A percentile compares a stretch with the other conserved stretches of the same genome.
phyloP scores from a whole-genome alignment of 2,329 filamentous ascomycete genomes.

The Trichoderma cornu-damae region DNA sequence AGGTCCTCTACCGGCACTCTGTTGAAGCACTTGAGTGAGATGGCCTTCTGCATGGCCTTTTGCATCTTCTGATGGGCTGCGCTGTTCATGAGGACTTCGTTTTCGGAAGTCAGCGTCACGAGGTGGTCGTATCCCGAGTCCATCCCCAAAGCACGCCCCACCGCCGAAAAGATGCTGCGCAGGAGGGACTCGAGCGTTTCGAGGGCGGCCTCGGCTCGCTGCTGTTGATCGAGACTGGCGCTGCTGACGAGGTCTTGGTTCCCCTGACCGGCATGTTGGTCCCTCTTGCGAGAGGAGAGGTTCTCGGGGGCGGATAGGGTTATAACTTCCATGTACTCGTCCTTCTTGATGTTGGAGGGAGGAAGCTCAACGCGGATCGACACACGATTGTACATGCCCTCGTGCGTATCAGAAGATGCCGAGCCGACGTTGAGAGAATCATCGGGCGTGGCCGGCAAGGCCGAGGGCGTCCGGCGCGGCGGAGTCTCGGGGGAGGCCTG shows the following conservation, averaged over 20 bases:
- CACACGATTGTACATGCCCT: conserved; percentile 20
- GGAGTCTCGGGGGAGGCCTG: conserved; percentile 21
- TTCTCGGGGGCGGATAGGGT: conserved; percentile 43
- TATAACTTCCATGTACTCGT: conserved; percentile 48
- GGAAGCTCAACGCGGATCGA: conserved; percentile 47
- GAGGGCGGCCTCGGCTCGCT: conserved; percentile 71
- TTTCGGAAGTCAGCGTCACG: conserved; percentile 50
- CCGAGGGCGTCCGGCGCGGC: conserved; percentile 18
- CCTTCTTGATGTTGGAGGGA: conserved; percentile 42
- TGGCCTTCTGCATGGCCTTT: conserved; percentile 65
- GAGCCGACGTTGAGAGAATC: conserved; percentile 19
- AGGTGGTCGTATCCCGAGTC: conserved; percentile 51
- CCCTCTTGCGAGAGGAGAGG: conserved; percentile 51
- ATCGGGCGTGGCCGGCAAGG: neutral
- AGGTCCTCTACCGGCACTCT: conserved; percentile 71
- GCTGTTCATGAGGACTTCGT: conserved; percentile 61
- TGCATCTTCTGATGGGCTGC: conserved; percentile 67
- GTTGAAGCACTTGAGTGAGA: conserved; percentile 61
- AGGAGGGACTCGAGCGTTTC: conserved; percentile 65
- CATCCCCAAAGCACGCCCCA: conserved; percentile 60
- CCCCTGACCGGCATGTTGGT: conserved; percentile 44
- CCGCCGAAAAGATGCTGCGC: conserved; percentile 68
- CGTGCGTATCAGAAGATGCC: conserved; percentile 10
- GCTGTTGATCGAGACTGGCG: conserved; percentile 66
- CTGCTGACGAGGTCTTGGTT: conserved; percentile 54